Evolutionary conservation across 2,329 filamentous ascomycete genomes (phyloP).

Genomic region (Chaetomium sp.): DNA sequence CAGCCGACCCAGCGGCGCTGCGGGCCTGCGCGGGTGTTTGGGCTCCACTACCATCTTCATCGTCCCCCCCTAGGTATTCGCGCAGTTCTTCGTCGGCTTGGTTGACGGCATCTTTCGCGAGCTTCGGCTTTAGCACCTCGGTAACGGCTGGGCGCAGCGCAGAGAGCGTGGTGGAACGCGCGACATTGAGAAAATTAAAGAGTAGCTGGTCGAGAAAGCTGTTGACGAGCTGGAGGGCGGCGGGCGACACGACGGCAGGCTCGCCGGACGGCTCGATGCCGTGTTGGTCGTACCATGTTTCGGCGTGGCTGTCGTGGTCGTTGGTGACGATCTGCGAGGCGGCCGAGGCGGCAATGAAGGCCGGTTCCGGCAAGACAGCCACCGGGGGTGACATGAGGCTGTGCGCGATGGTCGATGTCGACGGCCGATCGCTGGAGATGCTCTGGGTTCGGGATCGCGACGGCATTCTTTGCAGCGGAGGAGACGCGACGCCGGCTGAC

Average conservation of each 20-base stretch:
- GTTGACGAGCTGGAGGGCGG: slow-evolving; percentile 75
- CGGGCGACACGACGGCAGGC: slow-evolving; percentile 64
- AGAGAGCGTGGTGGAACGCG: slow-evolving; percentile 69
- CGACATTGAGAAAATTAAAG: slow-evolving; percentile 77
- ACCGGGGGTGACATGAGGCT: slow-evolving; percentile 61
- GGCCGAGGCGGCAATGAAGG: slow-evolving; percentile 80
- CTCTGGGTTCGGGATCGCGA: slow-evolving; percentile 50
- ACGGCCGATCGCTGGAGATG: slow-evolving; percentile 65
- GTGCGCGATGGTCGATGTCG: slow-evolving; percentile 43
- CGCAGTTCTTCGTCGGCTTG: slow-evolving; percentile 47
- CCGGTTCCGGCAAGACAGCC: slow-evolving; percentile 66
- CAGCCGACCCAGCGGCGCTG: slow-evolving; percentile 42
- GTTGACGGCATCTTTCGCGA: slow-evolving; percentile 60
- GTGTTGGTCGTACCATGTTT: slow-evolving; percentile 63
- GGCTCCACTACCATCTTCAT: slow-evolving; percentile 63
- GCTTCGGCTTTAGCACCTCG: slow-evolving; percentile 81
- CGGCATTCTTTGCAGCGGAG: slow-evolving; percentile 21
- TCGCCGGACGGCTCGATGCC: slow-evolving; percentile 59
- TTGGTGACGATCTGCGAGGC: slow-evolving; percentile 89
- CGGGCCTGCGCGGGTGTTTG: slow-evolving; percentile 30
- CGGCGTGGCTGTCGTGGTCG: slow-evolving; percentile 70
- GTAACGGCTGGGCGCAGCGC: slow-evolving; percentile 74
- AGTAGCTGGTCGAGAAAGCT: slow-evolving; percentile 89
- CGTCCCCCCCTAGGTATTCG: slow-evolving; percentile 75
- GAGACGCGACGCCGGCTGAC: slow-evolving; percentile 25